These are phyloP conservation scores for Bipolaris victoriae DNA, from an alignment of 2,329 filamentous ascomycete genomes.

Conservation along the genomic window DNA sequence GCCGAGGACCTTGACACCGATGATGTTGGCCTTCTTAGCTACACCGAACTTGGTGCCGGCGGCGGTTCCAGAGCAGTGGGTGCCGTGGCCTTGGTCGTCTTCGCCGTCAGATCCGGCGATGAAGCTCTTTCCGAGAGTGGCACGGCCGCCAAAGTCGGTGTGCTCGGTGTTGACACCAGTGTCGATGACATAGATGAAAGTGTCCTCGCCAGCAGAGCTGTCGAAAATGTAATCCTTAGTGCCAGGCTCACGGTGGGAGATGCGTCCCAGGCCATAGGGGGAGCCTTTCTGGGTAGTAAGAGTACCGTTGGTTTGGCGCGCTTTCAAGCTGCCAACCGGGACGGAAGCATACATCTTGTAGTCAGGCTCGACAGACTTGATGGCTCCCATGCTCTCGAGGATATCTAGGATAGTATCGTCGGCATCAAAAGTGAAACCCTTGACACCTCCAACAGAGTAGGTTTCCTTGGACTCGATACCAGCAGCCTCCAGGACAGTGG, in stretches of 20 bases:
- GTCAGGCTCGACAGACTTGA: not conserved
- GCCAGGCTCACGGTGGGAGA: slow-evolving; percentile 42
- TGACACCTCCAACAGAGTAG: not conserved
- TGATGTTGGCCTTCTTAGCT: slow-evolving; percentile 42
- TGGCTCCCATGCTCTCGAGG: not conserved
- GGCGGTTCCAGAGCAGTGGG: slow-evolving; percentile 29
- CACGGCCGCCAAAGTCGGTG: slow-evolving; percentile 46
- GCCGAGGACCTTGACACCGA: slow-evolving; percentile 46
- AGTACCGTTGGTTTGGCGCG: not conserved
- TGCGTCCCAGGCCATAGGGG: slow-evolving; percentile 47
- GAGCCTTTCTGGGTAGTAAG: not conserved
- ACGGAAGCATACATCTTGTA: not conserved
- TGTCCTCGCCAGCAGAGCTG: slow-evolving; percentile 40
- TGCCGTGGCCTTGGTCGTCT: slow-evolving; percentile 27
- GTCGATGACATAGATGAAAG: slow-evolving; percentile 67
- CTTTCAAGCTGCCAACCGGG: not conserved
- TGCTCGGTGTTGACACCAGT: slow-evolving; percentile 66
- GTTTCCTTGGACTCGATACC: not conserved
- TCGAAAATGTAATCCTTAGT: slow-evolving; percentile 47
- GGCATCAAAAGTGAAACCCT: not conserved
- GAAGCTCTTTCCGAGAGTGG: slow-evolving; percentile 34
- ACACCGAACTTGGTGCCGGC: slow-evolving; percentile 39
- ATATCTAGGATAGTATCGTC: not conserved
- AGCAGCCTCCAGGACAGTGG: not conserved
- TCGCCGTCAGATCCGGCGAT: slow-evolving; percentile 31